Evolutionary conservation across 2,329 filamentous ascomycete genomes (phyloP).

Genomic region (Scytalidium sp.): DNA sequence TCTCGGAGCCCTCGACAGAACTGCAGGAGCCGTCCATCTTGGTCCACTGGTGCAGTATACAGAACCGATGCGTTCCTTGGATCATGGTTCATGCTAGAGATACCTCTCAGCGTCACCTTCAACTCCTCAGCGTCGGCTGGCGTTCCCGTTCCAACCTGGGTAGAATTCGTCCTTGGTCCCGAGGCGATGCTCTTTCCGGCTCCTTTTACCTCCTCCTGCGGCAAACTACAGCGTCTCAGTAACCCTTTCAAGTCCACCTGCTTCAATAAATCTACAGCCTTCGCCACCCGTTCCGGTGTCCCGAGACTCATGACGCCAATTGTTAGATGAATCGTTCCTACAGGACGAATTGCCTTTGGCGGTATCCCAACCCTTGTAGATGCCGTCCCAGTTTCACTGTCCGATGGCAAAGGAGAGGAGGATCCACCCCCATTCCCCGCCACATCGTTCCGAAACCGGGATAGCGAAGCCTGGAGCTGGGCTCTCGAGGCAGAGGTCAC

Average conservation of each 20-base stretch:
- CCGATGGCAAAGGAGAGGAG: background rate
- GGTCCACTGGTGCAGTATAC: constrained; percentile 60
- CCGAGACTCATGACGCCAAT: constrained; percentile 80
- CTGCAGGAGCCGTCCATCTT: constrained; percentile 43
- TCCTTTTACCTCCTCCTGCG: background rate
- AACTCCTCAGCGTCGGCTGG: constrained; percentile 22
- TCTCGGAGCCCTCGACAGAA: constrained; percentile 57
- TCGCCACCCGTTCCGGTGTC: constrained; percentile 42
- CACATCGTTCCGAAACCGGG: constrained; percentile 59
- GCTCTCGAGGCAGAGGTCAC: constrained; percentile 56
- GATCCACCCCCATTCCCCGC: constrained; percentile 22
- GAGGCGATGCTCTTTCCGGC: background rate
- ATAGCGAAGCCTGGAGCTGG: constrained; percentile 62
- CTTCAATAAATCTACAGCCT: constrained; percentile 32
- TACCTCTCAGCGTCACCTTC: constrained; percentile 47
- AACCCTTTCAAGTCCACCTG: constrained; percentile 7
- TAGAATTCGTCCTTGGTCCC: background rate
- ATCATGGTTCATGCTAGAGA: constrained; percentile 59
- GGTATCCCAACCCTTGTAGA: constrained; percentile 46
- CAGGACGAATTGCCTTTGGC: constrained; percentile 65
- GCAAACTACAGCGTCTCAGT: constrained; percentile 33
- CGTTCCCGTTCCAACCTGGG: background rate
- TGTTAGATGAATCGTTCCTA: constrained; percentile 81
- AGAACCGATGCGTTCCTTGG: constrained; percentile 56
- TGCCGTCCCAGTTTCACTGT: background rate